Conservation (phyloP, 352 stramenopile genomes). For the Globisporangium cystogenes region DNA sequence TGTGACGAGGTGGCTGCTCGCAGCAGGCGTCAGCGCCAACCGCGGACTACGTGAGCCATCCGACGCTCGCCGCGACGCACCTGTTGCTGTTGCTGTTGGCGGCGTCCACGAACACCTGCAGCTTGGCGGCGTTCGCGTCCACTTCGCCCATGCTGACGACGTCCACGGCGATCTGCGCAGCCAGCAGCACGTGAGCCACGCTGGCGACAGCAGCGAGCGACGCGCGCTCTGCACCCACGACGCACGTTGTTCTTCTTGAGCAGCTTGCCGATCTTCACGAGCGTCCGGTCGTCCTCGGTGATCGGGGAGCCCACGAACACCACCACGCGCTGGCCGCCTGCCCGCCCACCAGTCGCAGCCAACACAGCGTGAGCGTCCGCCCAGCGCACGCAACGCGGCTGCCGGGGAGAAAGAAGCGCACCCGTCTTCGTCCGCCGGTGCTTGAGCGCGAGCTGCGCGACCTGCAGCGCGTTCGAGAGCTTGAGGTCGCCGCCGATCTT, state of each 20-base stretch:
- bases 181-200: not conserved
- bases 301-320: conserved; percentile 97
- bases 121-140: conserved; percentile 84
- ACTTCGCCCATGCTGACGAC: conserved; percentile 97
- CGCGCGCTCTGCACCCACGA: not conserved
- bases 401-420: too few relatives aligned
- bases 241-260: conserved; percentile 99
- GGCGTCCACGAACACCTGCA: conserved; percentile 89
- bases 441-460: conserved; percentile 97
- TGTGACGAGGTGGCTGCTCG: conserved; percentile 90
- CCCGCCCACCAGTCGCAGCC: not conserved
- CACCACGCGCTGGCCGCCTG: conserved; percentile 88
- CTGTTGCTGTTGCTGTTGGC: conserved; percentile 93
- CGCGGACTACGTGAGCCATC: too few relatives aligned
- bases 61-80: conserved; percentile 4
- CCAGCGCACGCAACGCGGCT: not conserved
- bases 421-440: conserved; percentile 98
- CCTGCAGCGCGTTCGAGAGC: conserved; percentile 95
- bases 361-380: not conserved
- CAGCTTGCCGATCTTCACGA: conserved; percentile 96
- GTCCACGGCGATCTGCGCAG: conserved; percentile 91
- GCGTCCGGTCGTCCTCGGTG: conserved; percentile 84
- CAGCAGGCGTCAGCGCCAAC: not conserved
- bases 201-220: not conserved
- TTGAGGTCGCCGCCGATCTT: conserved; percentile 87